Evolutionary conservation across 2,329 filamentous ascomycete species (phyloP).

Genomic region (Trichoderma sp.): DNA sequence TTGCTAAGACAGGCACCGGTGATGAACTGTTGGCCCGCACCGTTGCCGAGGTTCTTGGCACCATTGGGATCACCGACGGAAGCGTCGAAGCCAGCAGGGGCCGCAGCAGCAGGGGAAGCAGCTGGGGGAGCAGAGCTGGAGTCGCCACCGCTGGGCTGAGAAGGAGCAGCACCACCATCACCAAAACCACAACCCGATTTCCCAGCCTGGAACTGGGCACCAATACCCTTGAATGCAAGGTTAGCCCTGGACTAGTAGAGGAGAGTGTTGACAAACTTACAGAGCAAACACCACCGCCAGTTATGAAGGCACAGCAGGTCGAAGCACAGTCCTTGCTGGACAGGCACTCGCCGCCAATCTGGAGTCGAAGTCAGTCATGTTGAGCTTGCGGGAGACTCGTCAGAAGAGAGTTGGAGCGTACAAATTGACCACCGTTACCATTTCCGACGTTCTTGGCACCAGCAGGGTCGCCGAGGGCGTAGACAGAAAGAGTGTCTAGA

Average conservation of each 20-base stretch:
- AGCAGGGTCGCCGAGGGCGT: conserved; percentile 26
- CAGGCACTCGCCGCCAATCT: conserved; percentile 32
- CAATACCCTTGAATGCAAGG: conserved; percentile 21
- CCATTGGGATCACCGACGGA: conserved; percentile 24
- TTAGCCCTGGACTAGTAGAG: not conserved
- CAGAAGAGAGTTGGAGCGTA: not conserved
- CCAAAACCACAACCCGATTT: conserved; percentile 32
- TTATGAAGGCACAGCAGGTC: conserved; percentile 30
- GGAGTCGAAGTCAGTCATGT: not conserved
- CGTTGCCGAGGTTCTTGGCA: conserved; percentile 27
- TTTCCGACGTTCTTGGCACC: conserved; percentile 29
- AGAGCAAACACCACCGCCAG: conserved; percentile 31
- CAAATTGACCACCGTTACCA: conserved; percentile 28
- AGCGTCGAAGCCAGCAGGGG: conserved; percentile 12
- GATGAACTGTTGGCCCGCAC: conserved; percentile 30
- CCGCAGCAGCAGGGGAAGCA: not conserved
- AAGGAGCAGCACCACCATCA: conserved; percentile 21
- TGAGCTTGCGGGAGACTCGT: too few species aligned
- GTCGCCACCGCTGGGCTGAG: not conserved
- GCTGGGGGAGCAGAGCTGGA: conserved; percentile 23
- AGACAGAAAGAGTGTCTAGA: conserved; percentile 20
- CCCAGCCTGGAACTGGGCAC: conserved; percentile 31
- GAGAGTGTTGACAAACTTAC: not conserved
- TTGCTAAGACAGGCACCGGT: conserved; percentile 27
- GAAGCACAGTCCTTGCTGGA: conserved; percentile 29